These are phyloP conservation scores for Podaxis sp. DNA, from an alignment of 768 basidiomycete species.

Conservation along the genomic window DNA sequence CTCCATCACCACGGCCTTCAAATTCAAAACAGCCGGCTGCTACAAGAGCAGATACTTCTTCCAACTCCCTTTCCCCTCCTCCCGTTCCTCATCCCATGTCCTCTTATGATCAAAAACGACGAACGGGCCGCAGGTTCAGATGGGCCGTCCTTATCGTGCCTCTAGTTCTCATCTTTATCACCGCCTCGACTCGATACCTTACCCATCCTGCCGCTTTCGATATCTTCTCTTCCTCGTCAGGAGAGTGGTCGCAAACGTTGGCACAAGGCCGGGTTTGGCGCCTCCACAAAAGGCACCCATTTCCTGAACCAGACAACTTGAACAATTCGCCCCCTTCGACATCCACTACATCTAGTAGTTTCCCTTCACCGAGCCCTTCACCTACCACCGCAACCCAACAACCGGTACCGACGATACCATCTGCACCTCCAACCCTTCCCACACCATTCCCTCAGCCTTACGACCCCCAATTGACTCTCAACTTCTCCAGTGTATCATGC, in stretches of 20 bases:
- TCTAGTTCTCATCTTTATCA: constrained; percentile 51
- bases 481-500: constrained; percentile 67
- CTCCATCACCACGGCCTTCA: constrained; percentile 29
- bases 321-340: not conserved
- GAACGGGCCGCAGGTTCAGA: constrained; percentile 40
- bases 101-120: constrained; percentile 34
- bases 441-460: constrained; percentile 79
- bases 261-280: constrained; percentile 28
- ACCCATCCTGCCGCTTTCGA: constrained; percentile 48
- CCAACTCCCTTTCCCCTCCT: not conserved
- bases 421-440: constrained; percentile 51
- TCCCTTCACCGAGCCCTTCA: constrained; percentile 17
- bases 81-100: constrained; percentile 9
- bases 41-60: not conserved
- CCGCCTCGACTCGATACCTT: constrained; percentile 48
- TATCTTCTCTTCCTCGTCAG: constrained; percentile 28
- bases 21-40: constrained; percentile 2
- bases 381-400: constrained; percentile 21
- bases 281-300: constrained; percentile 41
- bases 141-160: constrained; percentile 60
- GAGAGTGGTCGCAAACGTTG: constrained; percentile 18
- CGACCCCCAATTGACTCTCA: constrained; percentile 58
- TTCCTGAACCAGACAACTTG: constrained; percentile 18
- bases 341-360: constrained; percentile 9
- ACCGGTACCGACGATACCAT: constrained; percentile 48